These are phyloP conservation scores for Penicillium sp. DNA, from an alignment of 2,329 filamentous ascomycete genomes.

Conservation along the genomic window DNA sequence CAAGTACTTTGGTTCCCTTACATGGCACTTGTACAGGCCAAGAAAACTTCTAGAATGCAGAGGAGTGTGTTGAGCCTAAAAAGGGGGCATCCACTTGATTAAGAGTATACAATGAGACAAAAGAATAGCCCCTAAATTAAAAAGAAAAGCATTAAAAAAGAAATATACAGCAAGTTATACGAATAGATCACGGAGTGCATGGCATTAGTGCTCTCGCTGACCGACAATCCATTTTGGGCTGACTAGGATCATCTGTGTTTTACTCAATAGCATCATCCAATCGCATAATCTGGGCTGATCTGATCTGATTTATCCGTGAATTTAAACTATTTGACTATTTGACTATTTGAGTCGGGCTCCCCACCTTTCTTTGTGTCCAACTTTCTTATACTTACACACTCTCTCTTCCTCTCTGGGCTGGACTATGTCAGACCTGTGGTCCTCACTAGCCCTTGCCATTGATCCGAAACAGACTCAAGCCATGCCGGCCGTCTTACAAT, in stretches of 20 bases:
- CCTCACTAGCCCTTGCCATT: slow-evolving; percentile 38
- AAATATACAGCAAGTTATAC: neutral
- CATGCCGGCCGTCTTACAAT: slow-evolving; percentile 45
- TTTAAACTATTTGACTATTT: slow-evolving; percentile 1
- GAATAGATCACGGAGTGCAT: slow-evolving; percentile 15
- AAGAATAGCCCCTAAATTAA: neutral
- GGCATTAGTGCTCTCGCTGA: slow-evolving; percentile 18
- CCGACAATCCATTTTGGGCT: slow-evolving; percentile 18
- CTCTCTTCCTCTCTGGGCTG: neutral
- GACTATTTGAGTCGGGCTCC: neutral
- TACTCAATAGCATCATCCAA: slow-evolving; percentile 18
- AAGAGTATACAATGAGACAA: no score
- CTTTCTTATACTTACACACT: neutral
- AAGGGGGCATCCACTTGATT: neutral
- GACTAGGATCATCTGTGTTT: neutral
- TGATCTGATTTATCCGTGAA: slow-evolving; percentile 9
- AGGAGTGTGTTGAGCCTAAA: neutral
- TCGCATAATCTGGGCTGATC: slow-evolving; percentile 11
- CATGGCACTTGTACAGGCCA: neutral
- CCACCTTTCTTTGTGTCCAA: neutral
- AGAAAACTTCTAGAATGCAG: neutral
- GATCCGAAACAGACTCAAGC: slow-evolving; percentile 37
- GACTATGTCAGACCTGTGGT: slow-evolving; percentile 40
- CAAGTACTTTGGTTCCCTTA: slow-evolving; percentile 3
- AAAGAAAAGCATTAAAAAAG: neutral